Evolutionary conservation across 805 yeast species (phyloP).

Genomic region (Candida ovalis): DNA sequence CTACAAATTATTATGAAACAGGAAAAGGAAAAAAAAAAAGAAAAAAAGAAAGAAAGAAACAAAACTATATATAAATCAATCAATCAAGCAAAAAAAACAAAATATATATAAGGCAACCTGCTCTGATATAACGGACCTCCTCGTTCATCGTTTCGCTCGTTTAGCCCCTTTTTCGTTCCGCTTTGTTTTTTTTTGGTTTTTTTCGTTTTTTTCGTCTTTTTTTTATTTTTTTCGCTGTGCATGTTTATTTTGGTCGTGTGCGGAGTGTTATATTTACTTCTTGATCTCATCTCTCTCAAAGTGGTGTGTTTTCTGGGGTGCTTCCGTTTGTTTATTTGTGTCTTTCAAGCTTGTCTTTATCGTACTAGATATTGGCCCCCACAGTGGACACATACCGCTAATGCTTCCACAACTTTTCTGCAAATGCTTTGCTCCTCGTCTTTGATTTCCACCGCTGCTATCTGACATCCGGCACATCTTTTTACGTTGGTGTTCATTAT

Average conservation of each 20-base stretch:
- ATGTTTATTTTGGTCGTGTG: neutral
- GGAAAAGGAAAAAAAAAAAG: neutral
- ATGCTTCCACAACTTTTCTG: constrained; percentile 17
- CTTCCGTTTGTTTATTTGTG: neutral
- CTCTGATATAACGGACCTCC: neutral
- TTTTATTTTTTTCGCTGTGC: neutral
- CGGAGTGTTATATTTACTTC: neutral
- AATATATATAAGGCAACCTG: neutral
- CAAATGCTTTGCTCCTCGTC: constrained; percentile 6
- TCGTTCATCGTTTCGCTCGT: neutral
- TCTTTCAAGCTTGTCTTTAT: neutral
- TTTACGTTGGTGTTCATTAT: constrained; percentile 31
- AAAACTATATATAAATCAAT: neutral
- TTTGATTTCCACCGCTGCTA: constrained; percentile 17
- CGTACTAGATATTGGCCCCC: constrained; percentile 13
- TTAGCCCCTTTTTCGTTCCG: neutral
- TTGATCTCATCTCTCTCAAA: neutral
- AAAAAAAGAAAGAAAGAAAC: neutral
- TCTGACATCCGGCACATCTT: constrained; percentile 33
- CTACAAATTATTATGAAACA: neutral
- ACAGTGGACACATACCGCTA: constrained; percentile 26
- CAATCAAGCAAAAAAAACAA: neutral
- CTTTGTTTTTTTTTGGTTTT: neutral
- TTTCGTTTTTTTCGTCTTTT: neutral
- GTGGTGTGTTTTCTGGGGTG: neutral